Conservation (phyloP, 345 rosid species). For the Eucalyptus curtisii region DNA sequence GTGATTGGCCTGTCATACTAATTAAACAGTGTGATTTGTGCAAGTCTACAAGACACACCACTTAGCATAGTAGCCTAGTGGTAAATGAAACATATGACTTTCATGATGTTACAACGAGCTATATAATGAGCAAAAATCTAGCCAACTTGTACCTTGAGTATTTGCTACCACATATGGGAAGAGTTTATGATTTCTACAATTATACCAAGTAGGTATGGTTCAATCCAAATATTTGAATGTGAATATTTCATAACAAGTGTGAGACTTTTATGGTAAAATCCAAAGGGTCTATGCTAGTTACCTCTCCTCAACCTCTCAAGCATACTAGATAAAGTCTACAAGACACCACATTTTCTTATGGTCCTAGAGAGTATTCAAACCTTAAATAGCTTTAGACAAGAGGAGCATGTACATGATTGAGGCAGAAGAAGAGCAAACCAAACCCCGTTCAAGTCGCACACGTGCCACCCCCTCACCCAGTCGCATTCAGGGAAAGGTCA, state of each 20-base stretch:
- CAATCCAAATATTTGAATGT: background rate
- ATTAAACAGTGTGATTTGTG: background rate
- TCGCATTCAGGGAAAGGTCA: background rate
- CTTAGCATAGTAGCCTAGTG: background rate
- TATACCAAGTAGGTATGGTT: background rate
- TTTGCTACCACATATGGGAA: background rate
- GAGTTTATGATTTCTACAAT: background rate
- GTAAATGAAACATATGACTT: background rate
- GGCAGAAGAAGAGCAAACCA: background rate
- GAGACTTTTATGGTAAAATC: background rate
- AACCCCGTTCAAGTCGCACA: background rate
- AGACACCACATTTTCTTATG: background rate
- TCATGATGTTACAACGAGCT: background rate
- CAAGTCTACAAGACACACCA: background rate
- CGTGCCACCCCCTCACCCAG: background rate
- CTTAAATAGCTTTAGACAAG: background rate
- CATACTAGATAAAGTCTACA: background rate
- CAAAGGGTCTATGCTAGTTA: background rate
- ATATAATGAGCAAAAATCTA: background rate
- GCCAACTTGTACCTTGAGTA: background rate
- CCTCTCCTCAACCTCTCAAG: background rate
- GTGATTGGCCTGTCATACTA: background rate
- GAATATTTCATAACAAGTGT: background rate
- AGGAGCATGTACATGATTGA: background rate
- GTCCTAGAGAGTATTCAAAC: background rate